Evolutionary conservation across 2,329 filamentous ascomycete species (phyloP).

Genomic region (Colletotrichum falcatum): DNA sequence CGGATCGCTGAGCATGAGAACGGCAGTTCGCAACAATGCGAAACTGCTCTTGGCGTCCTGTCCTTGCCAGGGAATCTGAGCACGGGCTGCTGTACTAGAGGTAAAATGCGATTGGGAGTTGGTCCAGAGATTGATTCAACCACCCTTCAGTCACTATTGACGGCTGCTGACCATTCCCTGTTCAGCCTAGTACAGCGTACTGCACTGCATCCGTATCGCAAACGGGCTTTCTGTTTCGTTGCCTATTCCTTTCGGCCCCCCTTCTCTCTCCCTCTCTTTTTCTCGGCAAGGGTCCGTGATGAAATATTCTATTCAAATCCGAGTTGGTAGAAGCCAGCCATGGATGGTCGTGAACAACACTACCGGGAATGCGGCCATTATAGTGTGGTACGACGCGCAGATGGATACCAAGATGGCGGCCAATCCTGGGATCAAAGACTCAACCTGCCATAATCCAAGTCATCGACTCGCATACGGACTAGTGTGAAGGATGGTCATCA

Average conservation of each 20-base stretch:
- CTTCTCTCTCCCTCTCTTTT: too few relatives aligned
- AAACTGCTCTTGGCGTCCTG: not conserved
- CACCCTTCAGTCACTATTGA: not conserved
- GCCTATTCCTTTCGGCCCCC: too few relatives aligned
- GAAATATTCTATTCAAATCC: not conserved
- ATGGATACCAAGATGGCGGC: not conserved
- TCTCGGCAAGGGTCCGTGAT: not conserved
- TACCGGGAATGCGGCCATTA: constrained; percentile 25
- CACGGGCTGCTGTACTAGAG: not conserved
- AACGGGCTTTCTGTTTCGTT: not conserved
- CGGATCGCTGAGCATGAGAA: constrained; percentile 1
- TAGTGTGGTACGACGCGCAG: constrained; percentile 13
- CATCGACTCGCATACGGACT: constrained; percentile 2
- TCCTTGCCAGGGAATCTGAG: not conserved
- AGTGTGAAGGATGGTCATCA: constrained; percentile 5
- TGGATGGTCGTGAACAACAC: constrained; percentile 7
- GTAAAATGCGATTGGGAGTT: not conserved
- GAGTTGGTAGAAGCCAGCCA: not conserved
- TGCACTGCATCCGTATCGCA: constrained; percentile 1
- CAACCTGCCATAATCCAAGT: not conserved
- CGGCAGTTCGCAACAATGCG: not conserved
- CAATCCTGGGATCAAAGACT: constrained; percentile 9
- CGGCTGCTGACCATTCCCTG: not conserved
- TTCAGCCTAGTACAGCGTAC: constrained; percentile 4
- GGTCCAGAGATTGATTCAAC: constrained; percentile 1